Evolutionary conservation across 2,329 filamentous ascomycete species (phyloP), one percentile per base, ranked within the genome.

Genomic region (Fusarium staphyleae): DNA sequence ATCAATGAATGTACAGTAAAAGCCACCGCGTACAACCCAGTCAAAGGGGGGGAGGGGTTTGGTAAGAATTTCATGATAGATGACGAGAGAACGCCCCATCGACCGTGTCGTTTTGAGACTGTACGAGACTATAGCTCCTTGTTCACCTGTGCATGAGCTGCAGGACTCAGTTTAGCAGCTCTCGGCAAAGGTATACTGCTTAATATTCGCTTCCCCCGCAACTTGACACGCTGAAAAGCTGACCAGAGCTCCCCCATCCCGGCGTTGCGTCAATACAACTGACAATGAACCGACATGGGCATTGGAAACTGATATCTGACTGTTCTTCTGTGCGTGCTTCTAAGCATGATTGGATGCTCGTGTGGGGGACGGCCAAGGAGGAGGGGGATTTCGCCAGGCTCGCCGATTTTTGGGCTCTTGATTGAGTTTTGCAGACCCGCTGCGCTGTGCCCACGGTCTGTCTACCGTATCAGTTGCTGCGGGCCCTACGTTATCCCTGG

Each of bases 241-340:
- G 32, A 29, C 49, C 19, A 46, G 42, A 16, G 32, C 36, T 54
- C 28, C 34, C 28, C 24, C 28, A 42, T 56, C 42, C 42, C 22
- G 41, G 32, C 45, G 47, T 63, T 52, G 52, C 45, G 51, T 57
- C 50, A 37, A 65, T 37, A 46, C 48, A 18, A 39, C 39, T 53
- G 48, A 46, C 35, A 57, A 40, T 54, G 49, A 48, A 47, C 44
- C 39, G 45, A 54, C 51, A 49, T 48, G 61, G 46, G 32, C 32
- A n/a, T n/a, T 45, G 50, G 43, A 66, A 67, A 62, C 55, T 67
- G 65, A 67, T 58, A 66, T 62, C 44, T 67, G 63, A 66, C 59
- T 46, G 42, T 26, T 51, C 43, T 30, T 51, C 47, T 49, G 41
- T 29, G 50, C 37, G 41, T 24, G 44, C 51, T 45, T 32, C 18